Evolutionary conservation across 2,329 filamentous ascomycete genomes (phyloP).

Genomic region (Blastomyces gilchristii): DNA sequence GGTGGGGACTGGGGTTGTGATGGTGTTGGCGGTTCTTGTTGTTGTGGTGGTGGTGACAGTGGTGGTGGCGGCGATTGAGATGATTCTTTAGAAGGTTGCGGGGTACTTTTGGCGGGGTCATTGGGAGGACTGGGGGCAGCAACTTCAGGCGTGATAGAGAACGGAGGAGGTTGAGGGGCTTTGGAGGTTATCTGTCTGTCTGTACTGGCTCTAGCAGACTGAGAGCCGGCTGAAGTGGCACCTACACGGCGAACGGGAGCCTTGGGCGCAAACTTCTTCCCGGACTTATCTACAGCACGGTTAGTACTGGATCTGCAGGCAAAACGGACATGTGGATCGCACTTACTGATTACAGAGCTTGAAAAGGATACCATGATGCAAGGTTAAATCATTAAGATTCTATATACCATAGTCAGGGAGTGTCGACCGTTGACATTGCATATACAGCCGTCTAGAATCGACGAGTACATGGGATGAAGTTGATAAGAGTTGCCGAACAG

Average conservation of each 20-base stretch:
- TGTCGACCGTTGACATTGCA: not conserved
- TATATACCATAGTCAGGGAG: not conserved
- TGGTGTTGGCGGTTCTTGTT: not conserved
- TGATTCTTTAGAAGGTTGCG: not conserved
- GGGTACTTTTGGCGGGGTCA: constrained; percentile 2
- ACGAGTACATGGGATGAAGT: not conserved
- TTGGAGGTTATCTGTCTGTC: constrained; percentile 24
- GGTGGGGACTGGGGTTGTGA: constrained; percentile 5
- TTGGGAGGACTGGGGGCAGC: not conserved
- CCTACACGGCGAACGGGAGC: constrained; percentile 48
- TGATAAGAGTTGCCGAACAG: not conserved
- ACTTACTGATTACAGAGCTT: constrained; percentile 45
- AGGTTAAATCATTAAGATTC: not conserved
- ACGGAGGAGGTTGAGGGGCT: constrained; percentile 20
- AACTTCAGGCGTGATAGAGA: constrained; percentile 3
- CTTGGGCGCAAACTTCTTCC: constrained; percentile 70
- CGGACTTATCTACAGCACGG: constrained; percentile 46
- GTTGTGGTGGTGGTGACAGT: not conserved
- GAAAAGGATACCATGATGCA: constrained; percentile 40
- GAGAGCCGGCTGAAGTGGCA: constrained; percentile 16
- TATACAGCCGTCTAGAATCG: too few relatives aligned
- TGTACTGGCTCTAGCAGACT: constrained; percentile 28
- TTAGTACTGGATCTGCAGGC: constrained; percentile 10
- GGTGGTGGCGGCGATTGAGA: not conserved
- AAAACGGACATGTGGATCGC: constrained; percentile 4